These are phyloP conservation scores for Curvularia eragrostidis DNA, from an alignment of 2,329 filamentous ascomycete genomes.

Conservation along the genomic window DNA sequence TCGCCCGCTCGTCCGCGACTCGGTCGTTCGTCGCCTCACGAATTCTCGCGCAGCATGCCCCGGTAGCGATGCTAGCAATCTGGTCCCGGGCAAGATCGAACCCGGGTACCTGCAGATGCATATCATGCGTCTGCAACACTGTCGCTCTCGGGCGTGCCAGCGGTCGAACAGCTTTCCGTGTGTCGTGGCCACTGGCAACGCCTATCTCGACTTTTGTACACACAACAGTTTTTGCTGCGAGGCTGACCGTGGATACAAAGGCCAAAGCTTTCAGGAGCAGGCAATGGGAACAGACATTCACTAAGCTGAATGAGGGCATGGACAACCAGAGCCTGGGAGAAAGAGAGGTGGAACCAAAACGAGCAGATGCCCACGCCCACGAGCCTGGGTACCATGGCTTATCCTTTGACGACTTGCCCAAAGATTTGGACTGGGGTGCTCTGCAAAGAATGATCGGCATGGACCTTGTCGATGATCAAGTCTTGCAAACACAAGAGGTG, in stretches of 20 bases:
- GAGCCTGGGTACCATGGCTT: conserved; percentile 6
- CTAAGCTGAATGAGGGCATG: conserved; percentile 32
- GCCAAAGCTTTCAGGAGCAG: conserved; percentile 62
- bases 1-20: conserved; percentile 22
- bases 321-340: neutral
- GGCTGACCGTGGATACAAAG: conserved; percentile 67
- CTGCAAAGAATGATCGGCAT: conserved; percentile 30
- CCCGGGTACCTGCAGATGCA: conserved; percentile 67
- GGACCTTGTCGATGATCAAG: conserved; percentile 35
- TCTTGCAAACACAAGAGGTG: conserved; percentile 23
- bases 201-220: conserved; percentile 70
- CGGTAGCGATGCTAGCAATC: conserved; percentile 68
- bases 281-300: conserved; percentile 68
- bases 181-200: conserved; percentile 60
- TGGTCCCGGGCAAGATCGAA: conserved; percentile 71
- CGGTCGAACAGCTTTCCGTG: conserved; percentile 59
- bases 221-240: conserved; percentile 70
- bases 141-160: conserved; percentile 59
- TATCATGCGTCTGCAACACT: conserved; percentile 62
- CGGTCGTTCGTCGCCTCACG: conserved; percentile 28
- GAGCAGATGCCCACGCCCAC: neutral
- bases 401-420: conserved; percentile 22
- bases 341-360: neutral
- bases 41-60: conserved; percentile 39
- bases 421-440: conserved; percentile 33